These are phyloP conservation scores for Persicaria maculosa DNA, from an alignment of 148 eudicot genomes.

Conservation along the genomic window DNA sequence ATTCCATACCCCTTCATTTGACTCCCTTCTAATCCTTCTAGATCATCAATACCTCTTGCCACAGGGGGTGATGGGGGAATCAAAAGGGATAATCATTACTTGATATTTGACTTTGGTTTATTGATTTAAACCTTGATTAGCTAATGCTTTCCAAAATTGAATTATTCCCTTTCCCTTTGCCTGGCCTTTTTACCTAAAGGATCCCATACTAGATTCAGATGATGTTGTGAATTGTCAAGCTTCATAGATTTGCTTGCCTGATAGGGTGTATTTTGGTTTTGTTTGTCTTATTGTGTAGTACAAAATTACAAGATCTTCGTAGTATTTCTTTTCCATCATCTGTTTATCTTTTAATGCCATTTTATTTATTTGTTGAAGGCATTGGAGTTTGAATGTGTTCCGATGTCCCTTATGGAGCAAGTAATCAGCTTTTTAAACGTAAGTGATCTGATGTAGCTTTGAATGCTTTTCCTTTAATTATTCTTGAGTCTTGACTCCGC, in stretches of 20 bases:
- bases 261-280: no score
- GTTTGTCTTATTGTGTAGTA: neutral
- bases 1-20: neutral
- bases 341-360: neutral
- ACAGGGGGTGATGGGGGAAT: neutral
- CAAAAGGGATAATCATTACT: neutral
- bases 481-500: conserved; percentile 21
- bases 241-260: neutral
- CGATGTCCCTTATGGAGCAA: conserved; percentile 75
- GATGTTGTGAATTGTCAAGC: neutral
- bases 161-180: neutral
- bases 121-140: neutral
- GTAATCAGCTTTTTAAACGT: conserved; percentile 75
- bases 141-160: neutral
- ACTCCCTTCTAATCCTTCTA: no score
- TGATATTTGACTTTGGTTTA: neutral
- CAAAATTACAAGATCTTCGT: neutral
- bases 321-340: neutral
- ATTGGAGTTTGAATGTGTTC: conserved; percentile 83
- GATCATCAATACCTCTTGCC: neutral
- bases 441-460: conserved; percentile 26
- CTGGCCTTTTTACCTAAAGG: neutral
- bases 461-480: conserved; percentile 13
- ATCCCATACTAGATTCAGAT: neutral
- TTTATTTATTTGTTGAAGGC: conserved; percentile 20